Evolutionary conservation across 495 filamentous ascomycete genomes (phyloP), one percentile per base, ranked within the genome.

Genomic region (Zalerion maritima): DNA sequence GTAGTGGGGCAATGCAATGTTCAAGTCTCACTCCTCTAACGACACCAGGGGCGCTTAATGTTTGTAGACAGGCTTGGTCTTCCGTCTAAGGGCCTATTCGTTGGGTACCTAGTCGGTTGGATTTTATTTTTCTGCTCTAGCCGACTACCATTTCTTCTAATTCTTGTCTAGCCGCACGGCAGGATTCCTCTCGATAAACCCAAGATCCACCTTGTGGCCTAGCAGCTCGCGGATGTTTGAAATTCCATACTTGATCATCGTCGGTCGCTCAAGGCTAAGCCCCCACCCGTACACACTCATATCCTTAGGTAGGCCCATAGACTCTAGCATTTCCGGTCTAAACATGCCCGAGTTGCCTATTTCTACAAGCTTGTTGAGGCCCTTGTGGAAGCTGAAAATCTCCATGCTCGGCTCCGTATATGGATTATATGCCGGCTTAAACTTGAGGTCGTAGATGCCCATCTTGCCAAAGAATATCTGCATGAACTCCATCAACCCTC

Each of bases 261-360:
- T 97, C 26, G 89, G 89, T 44, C 89, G 58, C 66, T 94, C 87
- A 51, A 94, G 54, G 60, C 72, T 81, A 52, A 94, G 57, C 14
- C 86, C 86, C 72, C 79, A 94, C 18, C 85, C 85, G 56, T 89
- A 94, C 2, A 92, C 82, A 34, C 73, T 51, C 73, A 94, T 70
- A 49, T 85, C 71, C 60, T 75, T 80, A 12, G 86, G 85, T 38
- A 94, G 52, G 23, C 85, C 85, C 78, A 91, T 86, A 4, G 60
- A 35, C 45, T 52, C 52, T 43, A 97, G 51, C 84, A 94, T 93
- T 58, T 94, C 89, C 14, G 89, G 84, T 33, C 89, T 64, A 73
- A 97, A 97, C 83, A 94, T 94, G 35, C 89, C 87, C 42, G 77
- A 84, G 55, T 97, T 97, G 18, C 89, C 89, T 53, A 97, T 97